Evolutionary conservation across 2,329 filamentous ascomycete genomes (phyloP).

Genomic region (Trichoderma sp.): DNA sequence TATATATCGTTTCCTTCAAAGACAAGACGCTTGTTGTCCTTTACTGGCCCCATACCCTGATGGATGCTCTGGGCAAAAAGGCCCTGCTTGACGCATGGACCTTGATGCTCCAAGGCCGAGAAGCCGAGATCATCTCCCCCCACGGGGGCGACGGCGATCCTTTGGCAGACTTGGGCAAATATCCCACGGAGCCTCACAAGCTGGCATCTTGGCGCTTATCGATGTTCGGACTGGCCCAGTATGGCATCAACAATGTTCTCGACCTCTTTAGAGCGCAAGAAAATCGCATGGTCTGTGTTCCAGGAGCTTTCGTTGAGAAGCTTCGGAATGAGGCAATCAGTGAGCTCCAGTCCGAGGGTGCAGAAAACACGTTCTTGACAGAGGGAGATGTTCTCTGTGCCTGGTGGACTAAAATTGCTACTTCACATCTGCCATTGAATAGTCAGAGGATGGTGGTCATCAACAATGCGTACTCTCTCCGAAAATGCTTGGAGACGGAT

Average conservation of each 20-base stretch:
- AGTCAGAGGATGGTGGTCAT: not conserved
- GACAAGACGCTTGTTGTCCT: not conserved
- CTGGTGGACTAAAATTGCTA: not conserved
- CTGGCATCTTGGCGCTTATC: not conserved
- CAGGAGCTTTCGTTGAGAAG: not conserved
- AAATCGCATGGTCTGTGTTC: constrained; percentile 11
- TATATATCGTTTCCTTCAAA: not conserved
- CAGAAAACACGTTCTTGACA: not conserved
- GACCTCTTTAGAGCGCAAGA: not conserved
- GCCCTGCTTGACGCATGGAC: not conserved
- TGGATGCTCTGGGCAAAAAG: not conserved
- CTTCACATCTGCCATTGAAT: too few relatives aligned
- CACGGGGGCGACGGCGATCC: not conserved
- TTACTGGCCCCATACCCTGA: not conserved
- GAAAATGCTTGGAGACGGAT: not conserved
- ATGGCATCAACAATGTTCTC: not conserved
- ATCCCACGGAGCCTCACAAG: not conserved
- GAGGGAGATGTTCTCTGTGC: not conserved
- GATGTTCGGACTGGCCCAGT: not conserved
- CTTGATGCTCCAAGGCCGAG: not conserved
- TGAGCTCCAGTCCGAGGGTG: not conserved
- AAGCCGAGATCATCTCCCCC: not conserved
- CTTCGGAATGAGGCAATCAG: not conserved
- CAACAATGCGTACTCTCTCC: not conserved
- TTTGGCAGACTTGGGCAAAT: not conserved